phyloP scores from a whole-genome alignment of 1,139 yeast genomes.

The Meyerozyma athensensis region DNA sequence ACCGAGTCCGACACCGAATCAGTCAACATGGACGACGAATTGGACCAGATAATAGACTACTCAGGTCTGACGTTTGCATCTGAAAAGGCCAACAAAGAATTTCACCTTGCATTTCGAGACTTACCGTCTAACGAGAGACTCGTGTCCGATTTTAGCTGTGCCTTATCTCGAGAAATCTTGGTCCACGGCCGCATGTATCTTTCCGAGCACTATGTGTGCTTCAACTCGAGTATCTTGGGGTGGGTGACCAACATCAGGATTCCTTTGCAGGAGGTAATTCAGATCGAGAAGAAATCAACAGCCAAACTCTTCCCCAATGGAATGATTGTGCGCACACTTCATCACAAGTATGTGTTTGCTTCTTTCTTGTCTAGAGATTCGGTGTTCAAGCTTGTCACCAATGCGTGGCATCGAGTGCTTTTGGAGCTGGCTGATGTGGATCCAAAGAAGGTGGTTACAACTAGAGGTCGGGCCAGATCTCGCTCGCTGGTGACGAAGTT shows the following conservation, averaged over 20 bases:
- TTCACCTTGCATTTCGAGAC: constrained; percentile 57
- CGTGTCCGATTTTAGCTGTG: constrained; percentile 67
- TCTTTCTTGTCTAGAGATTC: constrained; percentile 66
- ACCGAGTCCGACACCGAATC: constrained; percentile 12
- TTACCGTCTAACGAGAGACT: constrained; percentile 50
- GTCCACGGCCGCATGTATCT: constrained; percentile 70
- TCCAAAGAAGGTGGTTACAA: constrained; percentile 12
- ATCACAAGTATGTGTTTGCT: constrained; percentile 69
- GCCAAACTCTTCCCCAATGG: constrained; percentile 45
- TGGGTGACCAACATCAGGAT: constrained; percentile 66
- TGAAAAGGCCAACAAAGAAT: constrained; percentile 53
- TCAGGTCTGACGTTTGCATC: constrained; percentile 26
- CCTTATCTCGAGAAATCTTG: constrained; percentile 63
- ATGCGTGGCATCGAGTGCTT: constrained; percentile 53
- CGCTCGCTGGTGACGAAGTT: neutral
- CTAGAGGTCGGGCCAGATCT: neutral
- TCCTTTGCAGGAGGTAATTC: constrained; percentile 65
- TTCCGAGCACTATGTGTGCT: constrained; percentile 55
- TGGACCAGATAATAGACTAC: constrained; percentile 16
- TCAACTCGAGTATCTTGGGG: constrained; percentile 70
- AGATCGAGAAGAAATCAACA: constrained; percentile 47
- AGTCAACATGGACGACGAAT: constrained; percentile 9
- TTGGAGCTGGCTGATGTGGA: constrained; percentile 23
- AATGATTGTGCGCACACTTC: constrained; percentile 63
- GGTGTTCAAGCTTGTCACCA: constrained; percentile 55